Base-by-base conservation (phyloP, 805 yeast genomes). In the Zygoascus ofunaensis region DNA sequence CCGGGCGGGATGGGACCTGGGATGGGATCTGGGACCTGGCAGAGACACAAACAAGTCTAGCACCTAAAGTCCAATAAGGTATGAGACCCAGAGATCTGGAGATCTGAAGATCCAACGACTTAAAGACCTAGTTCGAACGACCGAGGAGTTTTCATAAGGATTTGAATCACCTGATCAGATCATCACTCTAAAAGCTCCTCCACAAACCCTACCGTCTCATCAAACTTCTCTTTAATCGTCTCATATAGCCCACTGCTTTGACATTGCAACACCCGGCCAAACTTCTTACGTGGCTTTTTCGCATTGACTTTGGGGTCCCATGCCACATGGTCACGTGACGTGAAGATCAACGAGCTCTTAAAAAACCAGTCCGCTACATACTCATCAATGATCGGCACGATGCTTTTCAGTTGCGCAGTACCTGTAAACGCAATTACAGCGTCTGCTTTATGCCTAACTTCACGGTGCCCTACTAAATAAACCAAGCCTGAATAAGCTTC, bases 311-410 rank as follows among this genome's bases (percentile, higher is more conserved):
- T 63, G 8, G 71, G 69, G 22, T 79, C 81, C 97, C 97, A 90
- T 52, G 92, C 82, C 4, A 82, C 70, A 61, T 92, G 94, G 47
- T 72, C 73, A 43, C 71, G 66, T 41, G 86, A 72, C 3, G 96
- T 77, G 62, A 87, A 89, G 0, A 90, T 76, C 22, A 90, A 73
- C 1, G 96, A 86, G 55, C 85, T 82, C 51, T 80, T 79, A 66
- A 79, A 87, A 63, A 79, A 92, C 96, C 97, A 89, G 57, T 89
- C 96, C 15, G 84, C 75, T 65, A 89, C 74, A 5, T 82, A 77
- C 62, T 92, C 97, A 61, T 90, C 97, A 56, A 87, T 78, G 20
- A 86, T 73, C 4, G 96, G 89, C 3, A 86, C 86, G 37, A 90
- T 72, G 2, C 94, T 80, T 51, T 84, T 76, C 55, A 90, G 67